Conservation (phyloP, 805 yeast genomes). For the Wickerhamomyces subpelliculosus region DNA sequence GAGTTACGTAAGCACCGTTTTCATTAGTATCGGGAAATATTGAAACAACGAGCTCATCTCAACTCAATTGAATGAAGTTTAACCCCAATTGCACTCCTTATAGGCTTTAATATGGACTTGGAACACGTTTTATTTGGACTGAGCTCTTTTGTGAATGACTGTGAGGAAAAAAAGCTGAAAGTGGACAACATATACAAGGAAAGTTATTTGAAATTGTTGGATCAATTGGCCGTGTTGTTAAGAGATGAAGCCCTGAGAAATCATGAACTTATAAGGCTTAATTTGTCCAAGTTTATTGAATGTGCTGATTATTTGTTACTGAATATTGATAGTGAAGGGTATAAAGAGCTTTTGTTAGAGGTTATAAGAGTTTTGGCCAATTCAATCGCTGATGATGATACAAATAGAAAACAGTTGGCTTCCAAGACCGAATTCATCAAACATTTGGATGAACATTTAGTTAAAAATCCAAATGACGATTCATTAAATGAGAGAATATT, state of each 20-base stretch:
- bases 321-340: background rate
- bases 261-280: constrained; percentile 7
- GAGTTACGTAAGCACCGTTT: too few species aligned
- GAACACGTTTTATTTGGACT: constrained; percentile 20
- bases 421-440: constrained; percentile 4
- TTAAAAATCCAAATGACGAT: constrained; percentile 15
- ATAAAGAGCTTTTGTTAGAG: constrained; percentile 10
- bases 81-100: too few species aligned
- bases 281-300: constrained; percentile 10
- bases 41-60: too few species aligned
- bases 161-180: constrained; percentile 5
- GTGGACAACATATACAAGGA: constrained; percentile 13
- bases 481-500: constrained; percentile 13
- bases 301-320: constrained; percentile 8
- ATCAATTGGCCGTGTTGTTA: constrained; percentile 16
- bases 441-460: constrained; percentile 6
- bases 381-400: constrained; percentile 20
- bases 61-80: too few species aligned
- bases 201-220: constrained; percentile 16
- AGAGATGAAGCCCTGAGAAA: constrained; percentile 13
- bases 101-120: too few species aligned
- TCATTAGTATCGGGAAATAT: too few species aligned
- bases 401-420: constrained; percentile 11
- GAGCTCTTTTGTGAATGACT: constrained; percentile 14
- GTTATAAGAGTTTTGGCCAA: constrained; percentile 19